Evolutionary conservation across 176 grass and related monocot species (phyloP).

Genomic region (Bolboschoenus planiculmis): DNA sequence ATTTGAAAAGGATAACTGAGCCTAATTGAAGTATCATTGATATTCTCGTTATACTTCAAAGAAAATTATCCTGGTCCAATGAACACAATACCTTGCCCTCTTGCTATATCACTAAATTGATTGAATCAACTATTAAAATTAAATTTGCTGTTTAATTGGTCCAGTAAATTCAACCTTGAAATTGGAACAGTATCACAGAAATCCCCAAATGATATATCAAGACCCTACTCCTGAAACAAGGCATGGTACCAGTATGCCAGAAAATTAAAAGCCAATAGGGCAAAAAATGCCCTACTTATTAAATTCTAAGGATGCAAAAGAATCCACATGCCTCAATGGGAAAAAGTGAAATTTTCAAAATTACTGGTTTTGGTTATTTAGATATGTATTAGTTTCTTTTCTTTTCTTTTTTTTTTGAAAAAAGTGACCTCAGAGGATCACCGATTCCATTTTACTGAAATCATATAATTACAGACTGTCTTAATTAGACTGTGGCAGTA

Average conservation of each 20-base stretch:
- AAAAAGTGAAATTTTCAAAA: background rate
- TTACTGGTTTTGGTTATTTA: background rate
- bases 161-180: background rate
- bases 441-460: too few species aligned
- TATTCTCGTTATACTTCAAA: too few species aligned
- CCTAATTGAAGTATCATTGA: background rate
- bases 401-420: too few species aligned
- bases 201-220: too few species aligned
- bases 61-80: too few species aligned
- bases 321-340: background rate
- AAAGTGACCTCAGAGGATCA: too few species aligned
- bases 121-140: background rate
- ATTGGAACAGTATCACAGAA: background rate
- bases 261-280: background rate
- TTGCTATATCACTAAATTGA: background rate
- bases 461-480: too few species aligned
- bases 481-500: too few species aligned
- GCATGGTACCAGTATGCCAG: background rate
- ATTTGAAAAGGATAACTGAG: background rate
- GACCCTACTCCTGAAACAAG: background rate
- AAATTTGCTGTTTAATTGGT: background rate
- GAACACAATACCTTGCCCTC: background rate
- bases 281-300: background rate
- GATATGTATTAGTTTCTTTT: too few species aligned
- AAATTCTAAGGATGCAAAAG: background rate